phyloP scores from a whole-genome alignment of 2,329 filamentous ascomycete genomes.

The Pleochaeta shiraiana region DNA sequence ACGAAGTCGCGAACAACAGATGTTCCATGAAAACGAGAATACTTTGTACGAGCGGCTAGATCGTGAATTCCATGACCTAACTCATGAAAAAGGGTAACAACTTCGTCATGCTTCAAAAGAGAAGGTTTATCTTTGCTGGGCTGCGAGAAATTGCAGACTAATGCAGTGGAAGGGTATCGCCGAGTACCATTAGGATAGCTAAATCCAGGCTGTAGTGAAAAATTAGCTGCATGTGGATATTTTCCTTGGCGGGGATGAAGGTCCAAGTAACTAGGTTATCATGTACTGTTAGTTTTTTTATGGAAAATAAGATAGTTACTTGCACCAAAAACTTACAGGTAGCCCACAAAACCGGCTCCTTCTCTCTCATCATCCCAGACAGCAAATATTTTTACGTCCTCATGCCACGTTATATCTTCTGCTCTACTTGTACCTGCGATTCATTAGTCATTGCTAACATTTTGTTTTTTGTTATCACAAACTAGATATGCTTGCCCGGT shows the following conservation, averaged over 20 bases:
- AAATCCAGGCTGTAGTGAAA: constrained; percentile 57
- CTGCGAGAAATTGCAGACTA: constrained; percentile 76
- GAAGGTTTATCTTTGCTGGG: constrained; percentile 55
- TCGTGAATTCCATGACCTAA: constrained; percentile 52
- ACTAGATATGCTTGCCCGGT: constrained; percentile 25
- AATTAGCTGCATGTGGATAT: constrained; percentile 71
- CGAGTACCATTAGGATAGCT: constrained; percentile 43
- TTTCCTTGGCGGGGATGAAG: constrained; percentile 63
- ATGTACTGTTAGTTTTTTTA: background rate
- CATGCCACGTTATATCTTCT: constrained; percentile 46
- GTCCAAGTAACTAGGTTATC: constrained; percentile 38
- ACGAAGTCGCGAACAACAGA: constrained; percentile 46
- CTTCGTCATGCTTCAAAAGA: constrained; percentile 63
- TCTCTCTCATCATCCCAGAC: constrained; percentile 61
- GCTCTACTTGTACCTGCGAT: constrained; percentile 13
- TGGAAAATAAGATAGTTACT: background rate
- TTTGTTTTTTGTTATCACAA: constrained; percentile 1
- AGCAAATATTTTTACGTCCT: constrained; percentile 62
- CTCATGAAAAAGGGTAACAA: constrained; percentile 66
- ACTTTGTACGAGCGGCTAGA: constrained; percentile 37
- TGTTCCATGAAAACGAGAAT: constrained; percentile 45
- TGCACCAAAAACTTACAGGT: constrained; percentile 25
- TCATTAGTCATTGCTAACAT: constrained; percentile 3
- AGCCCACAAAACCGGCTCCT: constrained; percentile 54
- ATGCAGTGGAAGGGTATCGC: constrained; percentile 53